Evolutionary conservation across 73 alveolate genomes (phyloP).

Genomic region (Symbiodinium natans): DNA sequence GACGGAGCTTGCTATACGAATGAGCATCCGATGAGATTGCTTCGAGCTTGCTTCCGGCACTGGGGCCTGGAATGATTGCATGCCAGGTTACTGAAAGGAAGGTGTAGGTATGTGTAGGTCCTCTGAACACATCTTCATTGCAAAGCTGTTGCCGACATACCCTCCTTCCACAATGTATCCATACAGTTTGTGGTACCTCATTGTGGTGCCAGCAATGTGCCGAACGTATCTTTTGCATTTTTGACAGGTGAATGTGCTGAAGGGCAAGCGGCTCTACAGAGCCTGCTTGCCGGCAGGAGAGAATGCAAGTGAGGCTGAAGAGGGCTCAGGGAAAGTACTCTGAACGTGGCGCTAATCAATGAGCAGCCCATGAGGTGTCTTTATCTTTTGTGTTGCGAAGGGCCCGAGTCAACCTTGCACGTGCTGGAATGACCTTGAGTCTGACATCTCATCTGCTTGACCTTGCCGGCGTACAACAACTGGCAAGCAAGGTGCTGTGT

Average conservation of each 20-base stretch:
- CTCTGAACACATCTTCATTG: no score
- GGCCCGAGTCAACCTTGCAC: background rate
- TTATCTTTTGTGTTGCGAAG: background rate
- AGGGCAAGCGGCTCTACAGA: background rate
- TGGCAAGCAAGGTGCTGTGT: no score
- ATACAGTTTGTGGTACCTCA: background rate
- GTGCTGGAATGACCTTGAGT: background rate
- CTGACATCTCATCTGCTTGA: background rate
- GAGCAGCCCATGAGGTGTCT: no score
- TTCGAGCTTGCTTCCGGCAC: background rate
- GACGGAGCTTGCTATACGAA: background rate
- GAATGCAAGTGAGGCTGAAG: background rate
- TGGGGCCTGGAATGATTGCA: background rate
- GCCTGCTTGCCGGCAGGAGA: background rate
- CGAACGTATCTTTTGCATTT: background rate
- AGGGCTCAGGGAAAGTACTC: background rate
- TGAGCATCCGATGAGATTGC: background rate
- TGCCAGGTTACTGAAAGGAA: background rate
- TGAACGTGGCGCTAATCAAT: background rate
- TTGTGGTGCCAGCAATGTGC: background rate
- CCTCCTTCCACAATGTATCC: background rate
- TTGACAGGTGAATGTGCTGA: background rate
- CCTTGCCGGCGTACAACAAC: background rate
- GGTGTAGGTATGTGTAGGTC: no score
- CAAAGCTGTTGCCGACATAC: no score